Evolutionary conservation across 768 basidiomycete species (phyloP).

Genomic region (Panus rudis): DNA sequence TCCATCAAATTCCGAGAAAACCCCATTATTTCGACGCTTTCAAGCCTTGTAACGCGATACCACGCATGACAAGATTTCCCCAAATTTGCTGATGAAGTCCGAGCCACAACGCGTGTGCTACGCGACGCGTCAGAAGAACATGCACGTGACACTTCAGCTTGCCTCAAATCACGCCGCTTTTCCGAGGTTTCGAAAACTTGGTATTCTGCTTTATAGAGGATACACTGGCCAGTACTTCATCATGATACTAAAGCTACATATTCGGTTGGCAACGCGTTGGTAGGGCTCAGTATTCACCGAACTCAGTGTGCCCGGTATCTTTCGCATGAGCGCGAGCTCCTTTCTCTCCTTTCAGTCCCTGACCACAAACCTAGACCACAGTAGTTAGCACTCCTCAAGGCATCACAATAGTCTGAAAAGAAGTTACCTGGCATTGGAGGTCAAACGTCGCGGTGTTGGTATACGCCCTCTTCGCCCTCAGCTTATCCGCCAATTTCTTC

Average conservation of each 20-base stretch:
- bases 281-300: constrained; percentile 65
- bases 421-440: constrained; percentile 73
- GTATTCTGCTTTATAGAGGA: too few relatives aligned
- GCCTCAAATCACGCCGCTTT: too few relatives aligned
- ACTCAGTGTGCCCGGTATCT: constrained; percentile 77
- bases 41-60: too few relatives aligned
- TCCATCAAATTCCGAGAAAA: too few relatives aligned
- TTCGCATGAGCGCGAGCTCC: constrained; percentile 85
- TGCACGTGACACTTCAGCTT: too few relatives aligned
- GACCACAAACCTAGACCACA: constrained; percentile 57
- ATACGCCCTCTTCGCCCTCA: constrained; percentile 75
- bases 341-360: constrained; percentile 90
- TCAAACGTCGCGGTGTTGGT: constrained; percentile 93
- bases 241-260: not conserved
- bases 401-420: not conserved
- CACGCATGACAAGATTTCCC: too few relatives aligned
- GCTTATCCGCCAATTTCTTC: constrained; percentile 58
- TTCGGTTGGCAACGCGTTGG: not conserved
- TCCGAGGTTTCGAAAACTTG: too few relatives aligned
- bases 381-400: not conserved
- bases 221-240: too few relatives aligned
- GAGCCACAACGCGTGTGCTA: too few relatives aligned
- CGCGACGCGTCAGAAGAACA: too few relatives aligned
- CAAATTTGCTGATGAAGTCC: too few relatives aligned
- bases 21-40: too few relatives aligned